Base-by-base conservation (phyloP, 805 yeast species). In the Saccharomycopsis fermentans region DNA sequence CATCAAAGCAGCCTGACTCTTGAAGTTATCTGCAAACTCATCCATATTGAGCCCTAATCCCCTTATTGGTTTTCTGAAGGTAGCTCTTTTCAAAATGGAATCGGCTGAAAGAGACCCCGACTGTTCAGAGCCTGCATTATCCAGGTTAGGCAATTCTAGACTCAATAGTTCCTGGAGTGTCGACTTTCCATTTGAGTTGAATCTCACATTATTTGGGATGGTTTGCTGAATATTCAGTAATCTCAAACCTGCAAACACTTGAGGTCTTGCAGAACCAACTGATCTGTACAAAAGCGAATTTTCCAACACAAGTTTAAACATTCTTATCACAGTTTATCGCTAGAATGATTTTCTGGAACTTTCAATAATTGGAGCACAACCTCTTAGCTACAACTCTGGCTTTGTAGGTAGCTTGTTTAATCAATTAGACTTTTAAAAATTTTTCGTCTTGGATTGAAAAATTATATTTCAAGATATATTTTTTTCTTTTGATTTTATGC, bases 1-100 rank as follows among this genome's bases (percentile, higher is more conserved):
- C 55, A 58, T 55, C 0, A 17, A 21, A 21, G 43, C 32, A 26
- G 53, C 56, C 34, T 54, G 59, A 14, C 32, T 54, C 24, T 52
- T 54, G 11, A 54, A 57, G 39, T 57, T 53, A 24, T 52, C 54
- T 14, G 26, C 48, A 16, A 40, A 56, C 19, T 52, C 35, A 17
- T 39, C 50, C 29, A 43, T 43, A 43, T 43, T 43, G 17, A 43
- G 50, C 12, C 54, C 36, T 17, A 43, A 43, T 43, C 50, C 50
- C 29, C 50, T 43, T 43, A 43, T 43, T 21, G 50, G 29, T 43
- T 43, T 43, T 43, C 50, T 43, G 12, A 29, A 43, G 9, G 50
- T 29, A 21, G 50, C 50, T 43, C 50, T 43, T 43, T 43, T 43
- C 12, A 43, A 43, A 9, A 43, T 43, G 24, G 50, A 43, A 24